Evolutionary conservation across 2,329 filamentous ascomycete species (phyloP).

Genomic region (Amauroascus verrucosus): DNA sequence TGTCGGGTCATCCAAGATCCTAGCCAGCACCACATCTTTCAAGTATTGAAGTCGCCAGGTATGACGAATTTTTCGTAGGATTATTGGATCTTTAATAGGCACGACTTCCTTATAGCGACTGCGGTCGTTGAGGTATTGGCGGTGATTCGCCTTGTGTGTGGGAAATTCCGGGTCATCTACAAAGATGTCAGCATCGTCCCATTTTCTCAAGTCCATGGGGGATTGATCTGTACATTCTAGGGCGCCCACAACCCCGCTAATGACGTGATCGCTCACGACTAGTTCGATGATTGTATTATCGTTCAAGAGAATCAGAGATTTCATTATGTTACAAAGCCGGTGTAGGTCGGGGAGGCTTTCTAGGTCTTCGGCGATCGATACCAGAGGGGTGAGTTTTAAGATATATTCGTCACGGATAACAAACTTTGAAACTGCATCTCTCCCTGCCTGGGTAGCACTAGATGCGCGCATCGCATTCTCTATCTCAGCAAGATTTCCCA

Average conservation of each 20-base stretch:
- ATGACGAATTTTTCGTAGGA: constrained; percentile 86
- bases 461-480: constrained; percentile 74
- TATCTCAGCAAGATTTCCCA: constrained; percentile 75
- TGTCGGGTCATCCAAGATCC: constrained; percentile 93
- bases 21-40: constrained; percentile 93
- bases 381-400: constrained; percentile 70
- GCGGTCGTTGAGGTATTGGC: constrained; percentile 80
- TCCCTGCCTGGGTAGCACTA: constrained; percentile 61
- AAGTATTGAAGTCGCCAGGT: constrained; percentile 94
- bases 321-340: constrained; percentile 94
- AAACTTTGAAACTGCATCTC: constrained; percentile 79
- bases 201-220: not conserved
- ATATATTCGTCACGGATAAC: constrained; percentile 82
- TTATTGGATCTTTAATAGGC: constrained; percentile 69
- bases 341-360: constrained; percentile 81
- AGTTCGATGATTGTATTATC: constrained; percentile 91
- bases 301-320: constrained; percentile 86
- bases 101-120: constrained; percentile 95
- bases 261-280: constrained; percentile 77
- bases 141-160: constrained; percentile 92
- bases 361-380: constrained; percentile 81
- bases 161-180: constrained; percentile 90
- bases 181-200: constrained; percentile 24
- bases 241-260: constrained; percentile 86
- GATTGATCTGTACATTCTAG: constrained; percentile 57